Base-by-base conservation (phyloP, 179 eudicot species). In the Heliamphora pulchella region DNA sequence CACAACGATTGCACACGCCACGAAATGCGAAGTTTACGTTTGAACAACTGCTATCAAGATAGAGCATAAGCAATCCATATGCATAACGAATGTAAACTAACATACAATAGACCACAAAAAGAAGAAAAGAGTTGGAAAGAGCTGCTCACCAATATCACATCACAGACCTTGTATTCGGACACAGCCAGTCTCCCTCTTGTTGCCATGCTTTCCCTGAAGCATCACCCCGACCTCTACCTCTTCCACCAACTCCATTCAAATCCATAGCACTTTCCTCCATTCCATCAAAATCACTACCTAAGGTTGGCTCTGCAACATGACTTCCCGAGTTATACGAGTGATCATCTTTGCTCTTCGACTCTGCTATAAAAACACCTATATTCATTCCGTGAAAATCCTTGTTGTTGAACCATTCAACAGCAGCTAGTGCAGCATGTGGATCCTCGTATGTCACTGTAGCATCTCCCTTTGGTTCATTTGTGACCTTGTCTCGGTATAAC, bases 81-180 rank as follows among this genome's bases (percentile, higher is more conserved):
- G 22, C n/a, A 74, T 4, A 71, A 15, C 46, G 11, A 74, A 39
- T 47, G 74, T 62, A 5, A 57, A 46, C 50, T 44, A 31, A 66
- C 76, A 41, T 68, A 41, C 7, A 22, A 80, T 53, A 74, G 69
- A 46, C 43, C 44, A 78, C 17, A 61, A 66, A 51, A 68, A 43
- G 15, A 44, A 73, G 53, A 54, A 82, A 81, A 84, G 87, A 84
- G 89, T 86, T 86, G 81, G 93, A 88, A 91, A 80, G 91, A 91
- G 95, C 95, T 70, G 98, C 98, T 92, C 98, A 96, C 98, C 99
- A 82, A 96, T 96, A 64, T 91, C 96, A 88, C 81, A 91, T 86
- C 92, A 96, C 99, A 92, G 98, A 94, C 98, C 99, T 96, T 96
- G 99, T 91, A 92, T 96, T 96, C 70, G 96, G 91, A 87, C 99